These are phyloP conservation scores for Daldinia eschscholtzii DNA, from an alignment of 2,329 filamentous ascomycete species.

Conservation along the genomic window DNA sequence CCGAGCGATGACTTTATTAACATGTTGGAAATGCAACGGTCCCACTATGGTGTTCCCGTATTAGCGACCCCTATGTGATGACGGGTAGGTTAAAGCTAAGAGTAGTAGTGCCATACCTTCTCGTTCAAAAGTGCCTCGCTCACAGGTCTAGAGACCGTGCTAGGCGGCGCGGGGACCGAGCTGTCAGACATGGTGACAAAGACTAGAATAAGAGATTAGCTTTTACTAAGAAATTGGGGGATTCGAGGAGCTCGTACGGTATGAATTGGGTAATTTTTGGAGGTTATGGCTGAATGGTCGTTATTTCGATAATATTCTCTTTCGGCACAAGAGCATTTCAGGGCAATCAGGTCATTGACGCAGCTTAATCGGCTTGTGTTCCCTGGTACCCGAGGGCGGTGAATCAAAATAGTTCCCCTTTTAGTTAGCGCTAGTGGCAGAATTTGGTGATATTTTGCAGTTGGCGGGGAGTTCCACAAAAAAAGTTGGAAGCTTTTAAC, in stretches of 20 bases:
- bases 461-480: constrained; percentile 46
- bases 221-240: constrained; percentile 35
- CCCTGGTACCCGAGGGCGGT: constrained; percentile 44
- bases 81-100: constrained; percentile 3
- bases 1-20: constrained; percentile 97
- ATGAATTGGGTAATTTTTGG: constrained; percentile 18
- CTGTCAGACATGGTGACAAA: constrained; percentile 65
- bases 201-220: constrained; percentile 36
- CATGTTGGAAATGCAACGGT: constrained; percentile 96
- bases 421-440: constrained; percentile 43
- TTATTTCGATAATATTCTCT: constrained; percentile 21
- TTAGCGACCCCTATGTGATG: constrained; percentile 31
- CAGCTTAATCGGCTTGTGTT: constrained; percentile 21
- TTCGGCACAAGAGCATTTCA: constrained; percentile 16
- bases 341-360: constrained; percentile 33
- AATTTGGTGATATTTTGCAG: constrained; percentile 39
- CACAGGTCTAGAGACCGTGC: constrained; percentile 83
- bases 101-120: constrained; percentile 75
- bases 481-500: constrained; percentile 39
- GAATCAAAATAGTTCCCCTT: constrained; percentile 21
- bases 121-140: constrained; percentile 99
- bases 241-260: constrained; percentile 36
- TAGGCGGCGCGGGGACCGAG: constrained; percentile 68
- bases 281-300: constrained; percentile 26
- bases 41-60: constrained; percentile 76